Evolutionary conservation across 1,284 basidiomycete genomes (phyloP).

Genomic region (Acaromyces ingoldii): DNA sequence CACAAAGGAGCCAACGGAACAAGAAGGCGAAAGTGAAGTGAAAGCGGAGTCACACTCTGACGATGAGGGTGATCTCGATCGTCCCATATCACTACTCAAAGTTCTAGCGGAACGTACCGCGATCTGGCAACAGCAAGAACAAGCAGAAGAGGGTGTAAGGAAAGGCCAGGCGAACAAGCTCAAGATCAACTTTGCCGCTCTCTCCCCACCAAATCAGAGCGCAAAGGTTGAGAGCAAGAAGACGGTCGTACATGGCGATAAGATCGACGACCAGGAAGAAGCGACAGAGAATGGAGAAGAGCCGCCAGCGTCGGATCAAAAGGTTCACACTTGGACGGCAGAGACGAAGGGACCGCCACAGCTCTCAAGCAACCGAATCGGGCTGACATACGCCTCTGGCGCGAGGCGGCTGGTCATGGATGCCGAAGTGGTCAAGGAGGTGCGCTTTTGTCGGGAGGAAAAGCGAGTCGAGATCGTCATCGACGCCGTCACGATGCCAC

Average conservation of each 20-base stretch:
- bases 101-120: too few relatives aligned
- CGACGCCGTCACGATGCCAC: conserved; percentile 54
- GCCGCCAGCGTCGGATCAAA: neutral
- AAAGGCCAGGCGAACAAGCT: conserved; percentile 10
- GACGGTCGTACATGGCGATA: neutral
- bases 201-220: neutral
- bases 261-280: neutral
- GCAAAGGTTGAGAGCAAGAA: neutral
- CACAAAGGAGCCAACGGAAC: neutral
- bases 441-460: conserved; percentile 74
- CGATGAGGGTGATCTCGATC: neutral
- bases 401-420: conserved; percentile 80
- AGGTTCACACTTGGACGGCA: conserved; percentile 8
- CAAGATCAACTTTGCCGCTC: conserved; percentile 6
- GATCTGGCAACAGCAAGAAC: too few relatives aligned
- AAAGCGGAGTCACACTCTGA: neutral
- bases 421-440: conserved; percentile 73
- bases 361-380: conserved; percentile 59
- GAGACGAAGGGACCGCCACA: conserved; percentile 45
- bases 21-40: neutral
- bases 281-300: neutral
- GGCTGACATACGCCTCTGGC: conserved; percentile 85
- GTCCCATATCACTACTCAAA: neutral
- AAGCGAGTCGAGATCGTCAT: conserved; percentile 78
- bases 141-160: too few relatives aligned